Evolutionary conservation across 768 basidiomycete genomes (phyloP).

Genomic region (Auricularia sp.): DNA sequence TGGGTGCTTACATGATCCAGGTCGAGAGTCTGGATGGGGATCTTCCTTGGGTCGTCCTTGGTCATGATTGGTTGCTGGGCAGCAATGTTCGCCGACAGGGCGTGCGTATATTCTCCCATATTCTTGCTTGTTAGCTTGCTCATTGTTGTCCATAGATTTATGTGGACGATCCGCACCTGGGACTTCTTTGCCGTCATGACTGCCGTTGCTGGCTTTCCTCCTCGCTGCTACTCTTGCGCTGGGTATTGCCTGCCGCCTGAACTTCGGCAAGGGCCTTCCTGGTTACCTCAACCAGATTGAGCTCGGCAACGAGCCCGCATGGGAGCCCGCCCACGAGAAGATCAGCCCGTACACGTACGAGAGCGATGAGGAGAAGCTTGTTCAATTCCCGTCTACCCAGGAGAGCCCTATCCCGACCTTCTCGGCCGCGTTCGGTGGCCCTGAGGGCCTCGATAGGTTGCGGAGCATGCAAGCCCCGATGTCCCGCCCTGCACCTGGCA

Average conservation of each 20-base stretch:
- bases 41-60: conserved; percentile 52
- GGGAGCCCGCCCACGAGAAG: conserved; percentile 19
- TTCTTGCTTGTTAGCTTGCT: conserved; percentile 10
- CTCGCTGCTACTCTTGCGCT: conserved; percentile 46
- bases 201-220: conserved; percentile 45
- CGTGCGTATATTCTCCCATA: no score
- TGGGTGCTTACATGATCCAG: background rate
- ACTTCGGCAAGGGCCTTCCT: conserved; percentile 68
- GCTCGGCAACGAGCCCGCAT: conserved; percentile 31
- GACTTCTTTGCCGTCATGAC: conserved; percentile 61
- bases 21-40: conserved; percentile 42
- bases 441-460: conserved; percentile 1
- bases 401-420: conserved; percentile 41
- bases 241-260: conserved; percentile 57
- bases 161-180: conserved; percentile 69
- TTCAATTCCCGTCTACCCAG: conserved; percentile 49
- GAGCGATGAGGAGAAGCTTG: conserved; percentile 32
- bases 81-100: conserved; percentile 53
- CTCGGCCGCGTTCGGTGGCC: conserved; percentile 27
- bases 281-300: conserved; percentile 50
- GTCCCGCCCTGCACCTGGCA: background rate
- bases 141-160: conserved; percentile 37
- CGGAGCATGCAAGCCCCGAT: background rate
- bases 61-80: conserved; percentile 62
- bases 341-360: conserved; percentile 22